Conservation (phyloP, 176 grass and related monocot species). For the Oryza punctata region DNA sequence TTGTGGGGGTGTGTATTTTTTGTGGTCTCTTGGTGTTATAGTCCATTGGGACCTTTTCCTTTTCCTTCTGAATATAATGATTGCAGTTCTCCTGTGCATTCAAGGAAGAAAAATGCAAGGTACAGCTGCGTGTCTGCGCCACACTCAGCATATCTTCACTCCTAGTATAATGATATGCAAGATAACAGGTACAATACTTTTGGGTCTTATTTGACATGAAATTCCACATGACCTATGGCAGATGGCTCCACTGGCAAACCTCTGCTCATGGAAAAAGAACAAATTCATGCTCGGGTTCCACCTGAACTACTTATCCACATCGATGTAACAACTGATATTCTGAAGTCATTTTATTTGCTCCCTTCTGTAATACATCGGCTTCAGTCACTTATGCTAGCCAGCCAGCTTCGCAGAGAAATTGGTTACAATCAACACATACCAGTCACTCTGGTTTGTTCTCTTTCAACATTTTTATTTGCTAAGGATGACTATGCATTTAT, state of each 20-base stretch:
- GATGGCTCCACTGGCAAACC: conserved; percentile 57
- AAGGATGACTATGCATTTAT: neutral
- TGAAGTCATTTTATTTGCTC: conserved; percentile 94
- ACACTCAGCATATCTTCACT: too few relatives aligned
- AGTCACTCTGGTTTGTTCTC: conserved; percentile 68
- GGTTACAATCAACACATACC: conserved; percentile 57
- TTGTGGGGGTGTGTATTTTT: too few relatives aligned
- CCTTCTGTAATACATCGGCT: conserved; percentile 94
- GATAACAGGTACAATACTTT: conserved; percentile 18
- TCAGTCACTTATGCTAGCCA: conserved; percentile 79
- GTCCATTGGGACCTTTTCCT: too few relatives aligned
- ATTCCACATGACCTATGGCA: conserved; percentile 28
- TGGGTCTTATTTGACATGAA: conserved; percentile 35
- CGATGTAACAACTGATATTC: conserved; percentile 66
- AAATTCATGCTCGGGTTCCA: conserved; percentile 76
- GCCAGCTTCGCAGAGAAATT: conserved; percentile 77
- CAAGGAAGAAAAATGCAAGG: too few relatives aligned
- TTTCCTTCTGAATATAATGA: too few relatives aligned
- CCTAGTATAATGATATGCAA: conserved; percentile 16
- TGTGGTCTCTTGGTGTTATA: too few relatives aligned
- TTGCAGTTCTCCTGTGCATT: too few relatives aligned
- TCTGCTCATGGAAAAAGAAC: conserved; percentile 50
- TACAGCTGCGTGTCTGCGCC: too few relatives aligned
- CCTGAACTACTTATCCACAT: conserved; percentile 84
- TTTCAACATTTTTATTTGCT: conserved; percentile 27